A percentile compares a stretch with the other conserved stretches of the same genome.
Evolutionary conservation across 2,329 filamentous ascomycete species (phyloP).

Genomic region (Fusarium hainanense): DNA sequence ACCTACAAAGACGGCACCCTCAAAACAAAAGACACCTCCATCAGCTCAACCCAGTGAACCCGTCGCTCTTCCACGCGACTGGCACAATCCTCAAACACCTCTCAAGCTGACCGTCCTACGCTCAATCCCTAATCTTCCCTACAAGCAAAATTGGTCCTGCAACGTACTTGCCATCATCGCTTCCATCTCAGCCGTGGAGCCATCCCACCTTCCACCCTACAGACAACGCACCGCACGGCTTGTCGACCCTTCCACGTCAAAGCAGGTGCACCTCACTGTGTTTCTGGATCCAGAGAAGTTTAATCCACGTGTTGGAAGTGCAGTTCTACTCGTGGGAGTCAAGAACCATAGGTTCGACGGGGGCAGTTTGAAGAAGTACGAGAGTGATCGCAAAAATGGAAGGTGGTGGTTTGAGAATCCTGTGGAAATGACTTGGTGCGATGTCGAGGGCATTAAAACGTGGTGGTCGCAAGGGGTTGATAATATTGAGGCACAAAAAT

Average conservation of each 20-base stretch:
- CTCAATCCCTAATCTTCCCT: conserved; percentile 63
- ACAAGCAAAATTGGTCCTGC: conserved; percentile 68
- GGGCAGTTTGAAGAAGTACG: conserved; percentile 58
- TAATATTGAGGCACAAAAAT: not conserved
- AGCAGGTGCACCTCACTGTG: conserved; percentile 64
- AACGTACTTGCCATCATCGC: conserved; percentile 65
- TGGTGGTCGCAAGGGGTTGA: conserved; percentile 57
- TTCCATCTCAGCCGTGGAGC: conserved; percentile 60
- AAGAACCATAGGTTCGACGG: conserved; percentile 68
- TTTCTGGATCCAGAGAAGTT: conserved; percentile 65
- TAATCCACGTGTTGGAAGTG: conserved; percentile 58
- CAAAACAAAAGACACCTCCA: conserved; percentile 4
- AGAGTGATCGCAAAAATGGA: conserved; percentile 51
- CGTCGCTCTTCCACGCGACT: conserved; percentile 55
- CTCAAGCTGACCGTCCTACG: conserved; percentile 64
- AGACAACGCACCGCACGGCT: conserved; percentile 65
- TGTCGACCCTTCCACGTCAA: conserved; percentile 62
- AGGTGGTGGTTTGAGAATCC: conserved; percentile 66
- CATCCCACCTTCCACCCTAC: conserved; percentile 61
- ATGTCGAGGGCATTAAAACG: conserved; percentile 56
- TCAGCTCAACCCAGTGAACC: conserved; percentile 45
- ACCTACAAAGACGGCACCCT: conserved; percentile 9
- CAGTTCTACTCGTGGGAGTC: conserved; percentile 63
- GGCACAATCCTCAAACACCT: conserved; percentile 55
- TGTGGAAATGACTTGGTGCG: conserved; percentile 60